These are phyloP conservation scores for Boletus mariae DNA, from an alignment of 1,284 basidiomycete species.

Conservation along the genomic window DNA sequence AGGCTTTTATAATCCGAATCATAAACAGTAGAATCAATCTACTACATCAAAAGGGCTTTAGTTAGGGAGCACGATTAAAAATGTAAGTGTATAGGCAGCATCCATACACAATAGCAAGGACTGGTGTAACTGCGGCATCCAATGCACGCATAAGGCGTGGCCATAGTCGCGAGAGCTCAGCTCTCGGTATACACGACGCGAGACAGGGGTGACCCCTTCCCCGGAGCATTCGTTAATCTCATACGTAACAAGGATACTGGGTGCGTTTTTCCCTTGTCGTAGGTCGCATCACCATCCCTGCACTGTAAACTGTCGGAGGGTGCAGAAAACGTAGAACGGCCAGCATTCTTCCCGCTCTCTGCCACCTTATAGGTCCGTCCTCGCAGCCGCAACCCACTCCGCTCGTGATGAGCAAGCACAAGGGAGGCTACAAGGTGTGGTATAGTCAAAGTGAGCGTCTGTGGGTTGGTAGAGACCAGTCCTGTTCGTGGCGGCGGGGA, in stretches of 20 bases:
- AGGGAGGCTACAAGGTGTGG: constrained; percentile 33
- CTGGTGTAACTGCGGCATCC: neutral
- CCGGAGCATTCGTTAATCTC: constrained; percentile 15
- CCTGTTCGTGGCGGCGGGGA: constrained; percentile 26
- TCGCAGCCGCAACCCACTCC: constrained; percentile 17
- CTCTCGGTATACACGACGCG: constrained; percentile 16
- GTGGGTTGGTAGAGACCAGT: constrained; percentile 2
- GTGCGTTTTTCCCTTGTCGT: constrained; percentile 2
- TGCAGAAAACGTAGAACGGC: constrained; percentile 6
- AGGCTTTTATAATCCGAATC: neutral
- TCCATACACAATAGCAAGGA: neutral
- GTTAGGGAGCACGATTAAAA: constrained; percentile 17
- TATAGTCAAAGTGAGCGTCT: constrained; percentile 24
- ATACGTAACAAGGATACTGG: neutral
- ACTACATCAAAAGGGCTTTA: constrained; percentile 9
- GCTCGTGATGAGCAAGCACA: constrained; percentile 28
- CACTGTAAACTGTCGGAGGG: neutral
- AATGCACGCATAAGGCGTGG: neutral
- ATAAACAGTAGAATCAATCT: constrained; percentile 30
- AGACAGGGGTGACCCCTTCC: constrained; percentile 29
- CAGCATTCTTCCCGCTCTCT: constrained; percentile 8
- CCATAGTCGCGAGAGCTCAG: constrained; percentile 15
- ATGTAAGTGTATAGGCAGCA: neutral
- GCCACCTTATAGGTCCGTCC: constrained; percentile 11
- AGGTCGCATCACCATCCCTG: neutral